Percentiles rank a stretch among this genome's conserved stretches.
Evolutionary conservation across 176 grass and related monocot species (phyloP).

Genomic region (Musa acuminata): DNA sequence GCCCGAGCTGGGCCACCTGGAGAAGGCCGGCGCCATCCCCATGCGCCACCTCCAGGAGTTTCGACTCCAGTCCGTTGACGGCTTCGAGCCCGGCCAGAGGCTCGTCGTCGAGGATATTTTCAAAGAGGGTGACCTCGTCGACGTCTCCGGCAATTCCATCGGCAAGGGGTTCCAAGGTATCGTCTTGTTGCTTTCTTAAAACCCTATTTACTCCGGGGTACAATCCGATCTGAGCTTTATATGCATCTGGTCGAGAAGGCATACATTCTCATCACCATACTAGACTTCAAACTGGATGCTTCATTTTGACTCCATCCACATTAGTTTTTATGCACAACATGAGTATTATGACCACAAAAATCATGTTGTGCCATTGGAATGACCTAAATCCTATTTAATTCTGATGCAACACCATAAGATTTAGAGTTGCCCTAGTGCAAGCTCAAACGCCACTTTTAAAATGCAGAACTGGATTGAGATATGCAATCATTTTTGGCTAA

Average conservation of each 20-base stretch:
- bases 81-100: slow-evolving; percentile 58
- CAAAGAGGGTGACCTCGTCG: slow-evolving; percentile 86
- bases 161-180: slow-evolving; percentile 98
- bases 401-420: neutral
- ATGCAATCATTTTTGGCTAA: neutral
- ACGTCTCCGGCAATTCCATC: slow-evolving; percentile 76
- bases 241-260: too few relatives aligned
- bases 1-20: slow-evolving; percentile 84
- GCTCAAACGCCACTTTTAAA: neutral
- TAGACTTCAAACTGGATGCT: too few relatives aligned
- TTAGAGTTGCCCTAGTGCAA: neutral
- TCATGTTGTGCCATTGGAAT: too few relatives aligned
- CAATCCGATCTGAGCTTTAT: neutral
- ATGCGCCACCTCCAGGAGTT: slow-evolving; percentile 88
- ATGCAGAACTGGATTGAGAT: neutral
- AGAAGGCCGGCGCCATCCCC: slow-evolving; percentile 68
- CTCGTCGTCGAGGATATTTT: slow-evolving; percentile 65
- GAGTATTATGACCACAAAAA: too few relatives aligned
- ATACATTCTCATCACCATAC: too few relatives aligned
- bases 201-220: neutral
- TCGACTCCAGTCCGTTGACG: slow-evolving; percentile 50
- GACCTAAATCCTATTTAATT: too few relatives aligned
- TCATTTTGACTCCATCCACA: too few relatives aligned
- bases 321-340: too few relatives aligned
- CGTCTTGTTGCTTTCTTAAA: neutral